Percentiles rank a stretch among this genome's conserved stretches.
Evolutionary conservation across 129 eudicot species (phyloP).

Genomic region (Arctium minus): DNA sequence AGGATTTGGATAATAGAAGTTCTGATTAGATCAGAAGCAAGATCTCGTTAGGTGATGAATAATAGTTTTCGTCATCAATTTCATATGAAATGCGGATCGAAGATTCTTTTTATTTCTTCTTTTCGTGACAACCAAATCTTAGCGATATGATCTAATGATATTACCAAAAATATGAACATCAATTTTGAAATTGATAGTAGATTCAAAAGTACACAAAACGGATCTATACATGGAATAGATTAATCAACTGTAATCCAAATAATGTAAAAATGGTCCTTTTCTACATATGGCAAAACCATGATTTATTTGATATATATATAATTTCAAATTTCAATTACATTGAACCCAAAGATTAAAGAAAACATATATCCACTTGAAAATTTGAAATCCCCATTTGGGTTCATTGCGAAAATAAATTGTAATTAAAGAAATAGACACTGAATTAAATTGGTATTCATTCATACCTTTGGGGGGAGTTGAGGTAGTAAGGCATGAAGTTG

Average conservation of each 20-base stretch:
- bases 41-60: neutral
- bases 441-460: neutral
- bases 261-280: neutral
- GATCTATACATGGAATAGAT: neutral
- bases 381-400: too few relatives aligned
- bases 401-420: neutral
- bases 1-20: neutral
- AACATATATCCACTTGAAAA: too few relatives aligned
- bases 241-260: neutral
- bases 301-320: too few relatives aligned
- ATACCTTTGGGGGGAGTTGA: constrained; percentile 80
- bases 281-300: neutral
- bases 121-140: neutral
- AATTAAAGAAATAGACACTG: neutral
- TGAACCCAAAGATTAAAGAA: too few relatives aligned
- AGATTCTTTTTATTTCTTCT: neutral
- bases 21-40: neutral
- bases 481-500: constrained; percentile 82
- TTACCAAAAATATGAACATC: neutral
- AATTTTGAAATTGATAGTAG: neutral
- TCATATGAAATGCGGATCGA: neutral
- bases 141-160: neutral
- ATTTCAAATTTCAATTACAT: too few relatives aligned
- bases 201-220: neutral
- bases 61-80: neutral